Conservation (phyloP, 352 stramenopile species). For the Pelagophyceae sp. region DNA sequence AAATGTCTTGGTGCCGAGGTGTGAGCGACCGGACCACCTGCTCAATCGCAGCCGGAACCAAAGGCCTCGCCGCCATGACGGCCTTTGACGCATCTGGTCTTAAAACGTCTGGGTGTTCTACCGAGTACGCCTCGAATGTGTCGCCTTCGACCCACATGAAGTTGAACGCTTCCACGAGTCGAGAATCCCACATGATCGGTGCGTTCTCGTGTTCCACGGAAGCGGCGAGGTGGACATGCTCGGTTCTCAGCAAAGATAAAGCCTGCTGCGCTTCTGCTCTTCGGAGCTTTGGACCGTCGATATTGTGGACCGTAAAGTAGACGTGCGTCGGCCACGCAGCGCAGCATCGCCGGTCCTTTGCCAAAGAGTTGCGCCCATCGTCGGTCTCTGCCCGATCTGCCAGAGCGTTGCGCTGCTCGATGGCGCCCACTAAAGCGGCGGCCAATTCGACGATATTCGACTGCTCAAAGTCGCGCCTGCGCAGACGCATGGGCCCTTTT, state of each 20-base stretch:
- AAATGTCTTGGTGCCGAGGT: too few relatives aligned
- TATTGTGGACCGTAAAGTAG: not conserved
- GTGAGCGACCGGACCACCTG: too few relatives aligned
- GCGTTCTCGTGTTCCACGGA: slow-evolving; percentile 37
- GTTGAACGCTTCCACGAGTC: slow-evolving; percentile 24
- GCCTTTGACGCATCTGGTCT: not conserved
- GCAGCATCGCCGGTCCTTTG: not conserved
- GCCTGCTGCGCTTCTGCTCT: slow-evolving; percentile 6
- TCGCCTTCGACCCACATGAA: slow-evolving; percentile 21
- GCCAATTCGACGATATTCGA: not conserved
- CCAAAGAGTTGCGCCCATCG: not conserved
- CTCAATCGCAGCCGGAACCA: too few relatives aligned
- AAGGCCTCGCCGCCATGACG: too few relatives aligned
- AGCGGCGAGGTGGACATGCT: slow-evolving; percentile 26
- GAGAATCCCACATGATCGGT: slow-evolving; percentile 30
- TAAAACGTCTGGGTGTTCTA: not conserved
- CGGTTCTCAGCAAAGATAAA: slow-evolving; percentile 22
- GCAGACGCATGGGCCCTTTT: too few relatives aligned
- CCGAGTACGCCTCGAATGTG: not conserved
- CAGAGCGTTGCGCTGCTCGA: not conserved
- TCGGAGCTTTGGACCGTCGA: not conserved
- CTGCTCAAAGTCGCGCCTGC: not conserved
- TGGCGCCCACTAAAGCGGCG: not conserved
- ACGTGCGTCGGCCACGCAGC: not conserved
- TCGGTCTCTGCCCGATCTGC: not conserved